These are phyloP conservation scores for Neotropicomus parvogracilis DNA, from an alignment of 1,284 basidiomycete genomes.

Conservation along the genomic window DNA sequence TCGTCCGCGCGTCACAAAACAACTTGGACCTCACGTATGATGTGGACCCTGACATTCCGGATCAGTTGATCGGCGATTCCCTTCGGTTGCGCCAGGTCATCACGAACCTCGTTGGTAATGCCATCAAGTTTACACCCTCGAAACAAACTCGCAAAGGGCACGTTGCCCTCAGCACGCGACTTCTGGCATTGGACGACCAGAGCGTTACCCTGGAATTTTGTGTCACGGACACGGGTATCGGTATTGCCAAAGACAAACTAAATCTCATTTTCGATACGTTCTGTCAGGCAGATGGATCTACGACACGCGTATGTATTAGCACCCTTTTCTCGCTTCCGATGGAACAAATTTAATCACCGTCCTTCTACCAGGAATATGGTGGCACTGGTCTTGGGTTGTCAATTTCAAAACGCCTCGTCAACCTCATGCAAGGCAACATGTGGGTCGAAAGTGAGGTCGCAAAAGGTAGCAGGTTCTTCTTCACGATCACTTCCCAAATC, in stretches of 20 bases:
- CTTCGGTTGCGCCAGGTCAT: conserved; percentile 91
- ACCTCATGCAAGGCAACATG: conserved; percentile 97
- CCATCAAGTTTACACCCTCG: conserved; percentile 91
- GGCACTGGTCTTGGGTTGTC: conserved; percentile 97
- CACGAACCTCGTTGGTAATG: conserved; percentile 93
- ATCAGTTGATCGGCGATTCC: conserved; percentile 96
- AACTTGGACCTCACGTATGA: conserved; percentile 97
- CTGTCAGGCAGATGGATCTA: conserved; percentile 96
- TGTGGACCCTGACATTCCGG: conserved; percentile 93
- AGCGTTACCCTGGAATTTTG: conserved; percentile 94
- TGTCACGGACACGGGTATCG: conserved; percentile 97
- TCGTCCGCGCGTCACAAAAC: conserved; percentile 96
- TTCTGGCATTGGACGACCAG: conserved; percentile 71
- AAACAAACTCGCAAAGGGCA: conserved; percentile 80
- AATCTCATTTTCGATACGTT: conserved; percentile 99
- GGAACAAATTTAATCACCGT: conserved; percentile 23
- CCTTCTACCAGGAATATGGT: conserved; percentile 77
- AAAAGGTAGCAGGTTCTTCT: conserved; percentile 95
- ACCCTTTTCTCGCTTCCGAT: conserved; percentile 11
- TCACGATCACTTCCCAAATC: conserved; percentile 87
- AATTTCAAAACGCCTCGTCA: conserved; percentile 92
- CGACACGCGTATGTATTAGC: conserved; percentile 63
- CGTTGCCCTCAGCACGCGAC: conserved; percentile 85
- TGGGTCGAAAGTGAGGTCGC: conserved; percentile 96
- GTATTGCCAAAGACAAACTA: conserved; percentile 98